Evolutionary conservation across 139 green algal genomes (phyloP).

Genomic region (Closterium sp.): DNA sequence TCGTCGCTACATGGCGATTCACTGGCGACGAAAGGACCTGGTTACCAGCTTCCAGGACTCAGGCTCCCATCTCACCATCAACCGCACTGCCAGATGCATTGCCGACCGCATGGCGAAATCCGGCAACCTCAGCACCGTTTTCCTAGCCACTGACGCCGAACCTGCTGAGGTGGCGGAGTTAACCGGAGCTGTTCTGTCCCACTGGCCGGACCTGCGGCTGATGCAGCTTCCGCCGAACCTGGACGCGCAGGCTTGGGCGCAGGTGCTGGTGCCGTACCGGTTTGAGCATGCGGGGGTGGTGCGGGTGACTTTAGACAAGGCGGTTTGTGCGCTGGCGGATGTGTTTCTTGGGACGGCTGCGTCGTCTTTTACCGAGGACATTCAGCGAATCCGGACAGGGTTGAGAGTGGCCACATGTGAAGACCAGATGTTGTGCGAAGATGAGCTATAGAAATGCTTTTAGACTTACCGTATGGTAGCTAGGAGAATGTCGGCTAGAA

Average conservation of each 20-base stretch:
- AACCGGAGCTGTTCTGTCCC: background rate
- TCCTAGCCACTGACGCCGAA: constrained; percentile 5
- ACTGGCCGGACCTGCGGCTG: background rate
- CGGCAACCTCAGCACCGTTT: constrained; percentile 9
- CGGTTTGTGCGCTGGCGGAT: background rate
- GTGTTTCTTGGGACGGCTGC: background rate
- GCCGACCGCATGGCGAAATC: background rate
- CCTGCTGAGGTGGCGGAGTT: constrained; percentile 12
- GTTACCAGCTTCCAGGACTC: background rate
- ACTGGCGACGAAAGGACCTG: constrained; percentile 8
- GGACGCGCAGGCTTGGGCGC: background rate
- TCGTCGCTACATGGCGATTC: constrained; percentile 7
- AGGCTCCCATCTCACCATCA: background rate
- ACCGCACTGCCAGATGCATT: constrained; percentile 1
- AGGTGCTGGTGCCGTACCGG: background rate
- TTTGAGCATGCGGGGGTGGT: background rate
- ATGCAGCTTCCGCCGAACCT: background rate
- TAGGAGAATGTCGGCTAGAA: too few relatives aligned
- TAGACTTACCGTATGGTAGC: too few relatives aligned
- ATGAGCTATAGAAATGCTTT: background rate
- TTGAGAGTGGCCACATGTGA: background rate
- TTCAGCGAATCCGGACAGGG: background rate
- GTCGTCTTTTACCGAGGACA: background rate
- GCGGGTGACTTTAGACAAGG: constrained; percentile 3
- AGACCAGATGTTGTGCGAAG: background rate